A percentile compares a stretch with the other conserved stretches of the same genome.
phyloP scores from a whole-genome alignment of 1,284 basidiomycete genomes.

The Rhodotorula mucilaginosa region DNA sequence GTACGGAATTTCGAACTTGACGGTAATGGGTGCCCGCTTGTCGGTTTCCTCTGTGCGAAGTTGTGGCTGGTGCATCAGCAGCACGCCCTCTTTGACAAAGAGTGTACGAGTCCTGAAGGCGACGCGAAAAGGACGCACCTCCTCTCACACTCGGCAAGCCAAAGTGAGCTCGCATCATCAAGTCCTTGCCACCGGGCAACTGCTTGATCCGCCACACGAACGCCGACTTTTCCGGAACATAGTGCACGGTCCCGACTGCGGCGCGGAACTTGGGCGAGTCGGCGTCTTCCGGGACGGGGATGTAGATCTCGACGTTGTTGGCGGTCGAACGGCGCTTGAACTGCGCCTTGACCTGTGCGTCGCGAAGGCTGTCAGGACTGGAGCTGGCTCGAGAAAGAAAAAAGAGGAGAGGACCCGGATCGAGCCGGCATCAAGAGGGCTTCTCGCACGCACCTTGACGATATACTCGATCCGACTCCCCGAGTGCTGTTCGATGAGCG shows the following conservation, averaged over 20 bases:
- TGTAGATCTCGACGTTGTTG: constrained; percentile 97
- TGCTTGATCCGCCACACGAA: constrained; percentile 99
- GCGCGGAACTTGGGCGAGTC: constrained; percentile 96
- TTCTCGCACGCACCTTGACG: constrained; percentile 63
- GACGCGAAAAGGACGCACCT: constrained; percentile 56
- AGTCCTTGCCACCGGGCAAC: constrained; percentile 85
- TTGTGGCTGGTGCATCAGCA: too few species aligned
- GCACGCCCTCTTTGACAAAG: too few species aligned
- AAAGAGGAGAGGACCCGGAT: neutral
- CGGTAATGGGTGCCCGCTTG: constrained; percentile 88
- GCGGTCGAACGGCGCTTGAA: constrained; percentile 95
- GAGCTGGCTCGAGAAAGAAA: too few species aligned
- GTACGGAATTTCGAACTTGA: constrained; percentile 90
- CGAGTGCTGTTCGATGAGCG: constrained; percentile 88
- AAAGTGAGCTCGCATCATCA: constrained; percentile 93
- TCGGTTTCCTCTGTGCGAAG: constrained; percentile 67
- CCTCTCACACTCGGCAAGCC: constrained; percentile 84
- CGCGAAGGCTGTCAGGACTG: too few species aligned
- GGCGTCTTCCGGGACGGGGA: constrained; percentile 96
- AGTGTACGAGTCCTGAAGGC: too few species aligned
- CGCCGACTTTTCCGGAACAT: constrained; percentile 90
- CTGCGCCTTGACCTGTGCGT: constrained; percentile 73
- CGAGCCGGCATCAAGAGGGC: too few species aligned
- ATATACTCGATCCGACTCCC: constrained; percentile 95
- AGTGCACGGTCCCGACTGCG: constrained; percentile 86